Conservation (phyloP, 2,329 filamentous ascomycete genomes). For the Myriangium duriaei region DNA sequence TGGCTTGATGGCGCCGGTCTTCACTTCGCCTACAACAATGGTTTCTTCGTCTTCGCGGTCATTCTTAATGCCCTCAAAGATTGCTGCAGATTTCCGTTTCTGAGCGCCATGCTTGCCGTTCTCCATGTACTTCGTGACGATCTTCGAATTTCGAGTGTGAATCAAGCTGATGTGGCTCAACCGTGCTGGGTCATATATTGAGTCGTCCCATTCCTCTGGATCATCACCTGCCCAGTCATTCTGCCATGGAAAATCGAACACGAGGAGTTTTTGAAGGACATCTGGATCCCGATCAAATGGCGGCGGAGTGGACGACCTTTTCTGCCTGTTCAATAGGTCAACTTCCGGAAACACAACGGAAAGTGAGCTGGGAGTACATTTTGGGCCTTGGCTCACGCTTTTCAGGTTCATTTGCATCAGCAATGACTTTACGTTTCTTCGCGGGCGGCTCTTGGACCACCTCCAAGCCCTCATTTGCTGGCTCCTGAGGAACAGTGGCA, state of each 20-base stretch:
- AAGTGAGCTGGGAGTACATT: too few relatives aligned
- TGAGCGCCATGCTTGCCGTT: conserved; percentile 4
- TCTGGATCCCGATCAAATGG: background rate
- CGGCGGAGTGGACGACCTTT: background rate
- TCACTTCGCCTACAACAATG: conserved; percentile 12
- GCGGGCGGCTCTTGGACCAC: too few relatives aligned
- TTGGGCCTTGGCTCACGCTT: background rate
- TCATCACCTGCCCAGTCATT: conserved; percentile 1
- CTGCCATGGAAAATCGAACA: conserved; percentile 21
- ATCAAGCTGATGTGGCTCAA: conserved; percentile 17
- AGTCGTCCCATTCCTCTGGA: conserved; percentile 20
- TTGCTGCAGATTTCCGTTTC: conserved; percentile 3
- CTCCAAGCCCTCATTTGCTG: too few relatives aligned
- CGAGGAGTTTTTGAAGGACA: background rate
- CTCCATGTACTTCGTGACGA: conserved; percentile 17
- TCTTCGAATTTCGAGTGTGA: conserved; percentile 17
- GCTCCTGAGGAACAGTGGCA: too few relatives aligned
- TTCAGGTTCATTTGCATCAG: background rate
- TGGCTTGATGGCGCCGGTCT: conserved; percentile 14
- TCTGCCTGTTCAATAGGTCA: background rate
- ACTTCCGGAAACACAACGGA: too few relatives aligned
- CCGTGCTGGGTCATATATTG: conserved; percentile 17
- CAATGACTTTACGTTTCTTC: background rate
- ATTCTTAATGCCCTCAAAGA: background rate
- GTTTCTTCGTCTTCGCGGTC: conserved; percentile 4